phyloP scores from a whole-genome alignment of 345 rosid species.

The Luvunga scandens region DNA sequence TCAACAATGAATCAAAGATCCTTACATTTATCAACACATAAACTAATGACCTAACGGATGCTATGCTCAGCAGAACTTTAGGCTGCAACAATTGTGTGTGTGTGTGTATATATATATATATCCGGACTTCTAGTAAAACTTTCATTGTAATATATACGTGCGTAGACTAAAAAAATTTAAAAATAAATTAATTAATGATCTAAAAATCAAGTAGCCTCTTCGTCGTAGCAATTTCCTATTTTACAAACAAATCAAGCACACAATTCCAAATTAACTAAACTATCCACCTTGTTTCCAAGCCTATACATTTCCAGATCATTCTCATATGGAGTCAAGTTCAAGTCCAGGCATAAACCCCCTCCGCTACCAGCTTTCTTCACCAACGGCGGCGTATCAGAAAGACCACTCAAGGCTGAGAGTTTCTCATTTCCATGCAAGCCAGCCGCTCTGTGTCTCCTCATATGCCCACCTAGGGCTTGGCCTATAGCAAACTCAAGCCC shows the following conservation, averaged over 20 bases:
- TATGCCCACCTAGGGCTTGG: conserved; percentile 67
- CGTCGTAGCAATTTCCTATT: no score
- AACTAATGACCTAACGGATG: no score
- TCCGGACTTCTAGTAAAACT: no score
- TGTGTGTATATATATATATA: no score
- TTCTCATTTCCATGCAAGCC: conserved; percentile 18
- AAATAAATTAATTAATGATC: no score
- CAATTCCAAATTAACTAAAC: conserved; percentile 18
- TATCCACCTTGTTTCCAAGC: conserved; percentile 17
- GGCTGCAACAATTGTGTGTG: no score
- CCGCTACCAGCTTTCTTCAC: conserved; percentile 46
- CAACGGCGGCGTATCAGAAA: conserved; percentile 10
- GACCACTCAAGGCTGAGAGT: not conserved
- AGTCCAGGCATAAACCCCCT: conserved; percentile 50
- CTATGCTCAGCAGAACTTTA: no score
- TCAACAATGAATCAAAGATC: no score
- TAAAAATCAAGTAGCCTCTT: no score
- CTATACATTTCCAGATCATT: conserved; percentile 51
- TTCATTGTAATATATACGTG: no score
- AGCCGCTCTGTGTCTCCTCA: conserved; percentile 56
- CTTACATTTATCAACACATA: no score
- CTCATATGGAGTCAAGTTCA: conserved; percentile 72
- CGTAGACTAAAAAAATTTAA: no score
- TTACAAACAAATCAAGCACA: not conserved
- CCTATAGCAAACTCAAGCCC: conserved; percentile 82